phyloP scores from a whole-genome alignment of 208 protist genomes.

The Trypanosoma boissoni region DNA sequence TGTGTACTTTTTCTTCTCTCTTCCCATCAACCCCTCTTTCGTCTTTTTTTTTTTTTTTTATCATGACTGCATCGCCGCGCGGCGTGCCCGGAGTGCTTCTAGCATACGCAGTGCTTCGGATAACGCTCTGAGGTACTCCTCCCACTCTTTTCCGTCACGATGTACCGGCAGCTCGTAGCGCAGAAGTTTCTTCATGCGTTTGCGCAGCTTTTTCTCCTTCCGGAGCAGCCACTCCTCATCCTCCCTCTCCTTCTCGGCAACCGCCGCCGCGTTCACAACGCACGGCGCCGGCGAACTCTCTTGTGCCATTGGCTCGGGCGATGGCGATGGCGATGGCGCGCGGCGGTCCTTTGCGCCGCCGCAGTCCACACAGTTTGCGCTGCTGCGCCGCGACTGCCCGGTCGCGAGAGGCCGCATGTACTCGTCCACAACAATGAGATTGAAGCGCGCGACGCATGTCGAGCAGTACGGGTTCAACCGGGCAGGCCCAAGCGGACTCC shows the following conservation, averaged over 20 bases:
- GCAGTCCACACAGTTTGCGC: slow-evolving; percentile 40
- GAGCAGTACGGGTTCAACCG: slow-evolving; percentile 85
- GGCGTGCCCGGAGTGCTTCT: slow-evolving; percentile 20
- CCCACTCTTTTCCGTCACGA: slow-evolving; percentile 38
- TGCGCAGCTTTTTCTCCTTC: slow-evolving; percentile 46
- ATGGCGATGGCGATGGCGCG: neutral
- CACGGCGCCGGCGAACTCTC: neutral
- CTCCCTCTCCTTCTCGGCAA: slow-evolving; percentile 1
- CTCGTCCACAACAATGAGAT: slow-evolving; percentile 70
- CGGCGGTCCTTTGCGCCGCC: slow-evolving; percentile 20
- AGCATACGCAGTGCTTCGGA: slow-evolving; percentile 35
- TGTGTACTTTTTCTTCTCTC: too few species aligned
- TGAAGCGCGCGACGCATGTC: slow-evolving; percentile 65
- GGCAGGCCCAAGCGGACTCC: slow-evolving; percentile 53
- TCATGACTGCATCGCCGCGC: too few species aligned
- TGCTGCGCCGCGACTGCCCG: slow-evolving; percentile 30
- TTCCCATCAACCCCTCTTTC: too few species aligned
- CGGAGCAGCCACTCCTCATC: slow-evolving; percentile 24
- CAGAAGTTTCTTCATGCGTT: slow-evolving; percentile 53
- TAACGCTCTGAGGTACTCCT: slow-evolving; percentile 40
- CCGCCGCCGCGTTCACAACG: neutral
- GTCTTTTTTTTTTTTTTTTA: too few species aligned
- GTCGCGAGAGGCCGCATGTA: slow-evolving; percentile 43
- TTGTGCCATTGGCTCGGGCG: neutral
- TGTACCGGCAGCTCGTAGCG: slow-evolving; percentile 44